Percentiles rank a stretch among this genome's conserved stretches.
Conservation (phyloP, 768 basidiomycete species). For the Lactarius evosmus region DNA sequence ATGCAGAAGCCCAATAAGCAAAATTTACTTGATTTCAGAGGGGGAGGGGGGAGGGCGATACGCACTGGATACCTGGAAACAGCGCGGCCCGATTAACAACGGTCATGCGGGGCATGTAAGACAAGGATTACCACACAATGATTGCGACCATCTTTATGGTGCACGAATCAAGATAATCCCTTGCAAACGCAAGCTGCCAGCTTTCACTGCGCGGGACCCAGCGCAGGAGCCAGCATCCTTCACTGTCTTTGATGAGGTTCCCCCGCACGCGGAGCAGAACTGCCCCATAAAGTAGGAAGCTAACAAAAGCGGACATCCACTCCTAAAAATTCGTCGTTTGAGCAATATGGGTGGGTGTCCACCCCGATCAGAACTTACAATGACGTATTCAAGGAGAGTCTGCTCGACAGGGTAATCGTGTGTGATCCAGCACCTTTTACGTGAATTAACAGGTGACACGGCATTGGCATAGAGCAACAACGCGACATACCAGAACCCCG, state of each 20-base stretch:
- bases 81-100: background rate
- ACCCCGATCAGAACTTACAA: slow-evolving; percentile 35
- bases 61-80: slow-evolving; percentile 30
- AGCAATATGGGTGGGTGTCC: background rate
- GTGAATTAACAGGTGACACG: background rate
- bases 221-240: slow-evolving; percentile 34
- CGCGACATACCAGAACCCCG: slow-evolving; percentile 42
- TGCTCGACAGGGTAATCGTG: slow-evolving; percentile 40
- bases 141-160: slow-evolving; percentile 35
- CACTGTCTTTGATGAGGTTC: slow-evolving; percentile 33
- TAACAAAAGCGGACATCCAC: slow-evolving; percentile 36
- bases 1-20: background rate
- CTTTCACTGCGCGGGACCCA: slow-evolving; percentile 34
- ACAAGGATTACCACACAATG: slow-evolving; percentile 35
- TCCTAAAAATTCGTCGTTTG: slow-evolving; percentile 30
- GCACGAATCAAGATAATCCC: slow-evolving; percentile 36
- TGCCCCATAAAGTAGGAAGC: slow-evolving; percentile 35
- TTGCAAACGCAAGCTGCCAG: slow-evolving; percentile 36
- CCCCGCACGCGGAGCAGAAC: slow-evolving; percentile 40
- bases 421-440: slow-evolving; percentile 45
- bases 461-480: background rate
- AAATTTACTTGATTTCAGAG: background rate
- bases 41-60: background rate
- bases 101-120: background rate
- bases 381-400: slow-evolving; percentile 44